Percentiles rank a stretch among this genome's conserved stretches.
These are phyloP conservation scores for Thermothelomyces thermophilus DNA, from an alignment of 2,329 filamentous ascomycete genomes.

Conservation along the genomic window DNA sequence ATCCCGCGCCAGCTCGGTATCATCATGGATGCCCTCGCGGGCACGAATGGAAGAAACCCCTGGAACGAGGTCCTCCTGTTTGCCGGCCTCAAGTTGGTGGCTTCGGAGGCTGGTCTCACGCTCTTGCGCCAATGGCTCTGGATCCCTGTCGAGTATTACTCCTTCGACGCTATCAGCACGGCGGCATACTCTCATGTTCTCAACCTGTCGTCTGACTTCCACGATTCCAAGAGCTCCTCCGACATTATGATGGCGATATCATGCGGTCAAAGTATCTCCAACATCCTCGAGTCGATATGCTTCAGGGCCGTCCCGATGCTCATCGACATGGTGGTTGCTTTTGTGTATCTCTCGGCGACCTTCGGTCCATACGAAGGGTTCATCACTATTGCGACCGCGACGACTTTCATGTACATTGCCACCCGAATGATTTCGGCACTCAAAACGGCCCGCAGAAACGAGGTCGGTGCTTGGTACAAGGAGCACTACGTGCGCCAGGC, in stretches of 20 bases:
- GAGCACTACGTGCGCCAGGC: constrained; percentile 50
- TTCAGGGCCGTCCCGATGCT: constrained; percentile 55
- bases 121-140: constrained; percentile 50
- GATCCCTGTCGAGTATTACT: constrained; percentile 53
- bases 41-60: constrained; percentile 40
- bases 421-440: constrained; percentile 45
- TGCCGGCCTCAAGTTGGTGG: constrained; percentile 43
- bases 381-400: constrained; percentile 52
- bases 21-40: constrained; percentile 63
- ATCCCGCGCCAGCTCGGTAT: constrained; percentile 77
- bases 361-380: constrained; percentile 57
- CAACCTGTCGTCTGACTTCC: constrained; percentile 55
- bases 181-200: constrained; percentile 55
- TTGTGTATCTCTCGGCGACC: constrained; percentile 51
- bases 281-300: constrained; percentile 51
- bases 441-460: constrained; percentile 42
- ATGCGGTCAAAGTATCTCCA: constrained; percentile 47
- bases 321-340: constrained; percentile 53
- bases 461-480: constrained; percentile 47
- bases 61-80: constrained; percentile 50
- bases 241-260: constrained; percentile 53
- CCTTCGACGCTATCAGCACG: constrained; percentile 45
- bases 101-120: constrained; percentile 49
- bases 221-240: constrained; percentile 53
- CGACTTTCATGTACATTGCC: constrained; percentile 50